These are phyloP conservation scores for Melampsora americana DNA, from an alignment of 1,284 basidiomycete species.

Conservation along the genomic window DNA sequence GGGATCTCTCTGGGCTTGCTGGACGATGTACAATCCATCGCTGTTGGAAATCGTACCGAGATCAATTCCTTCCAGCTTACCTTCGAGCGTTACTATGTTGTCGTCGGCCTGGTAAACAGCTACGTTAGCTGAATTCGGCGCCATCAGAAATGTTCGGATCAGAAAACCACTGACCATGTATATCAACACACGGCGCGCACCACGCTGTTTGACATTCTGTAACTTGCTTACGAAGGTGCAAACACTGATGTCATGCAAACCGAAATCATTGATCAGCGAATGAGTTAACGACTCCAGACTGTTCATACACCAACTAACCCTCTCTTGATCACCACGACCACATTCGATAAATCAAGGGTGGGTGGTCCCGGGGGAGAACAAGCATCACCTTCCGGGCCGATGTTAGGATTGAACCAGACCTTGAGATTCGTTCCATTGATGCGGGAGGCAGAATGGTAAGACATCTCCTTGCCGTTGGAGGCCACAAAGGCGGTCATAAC, in stretches of 20 bases:
- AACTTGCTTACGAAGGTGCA: neutral
- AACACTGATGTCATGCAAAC: neutral
- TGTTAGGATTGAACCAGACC: slow-evolving; percentile 24
- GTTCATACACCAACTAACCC: slow-evolving; percentile 12
- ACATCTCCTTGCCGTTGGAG: slow-evolving; percentile 21
- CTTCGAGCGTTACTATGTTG: neutral
- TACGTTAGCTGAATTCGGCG: neutral
- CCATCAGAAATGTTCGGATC: neutral
- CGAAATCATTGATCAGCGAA: neutral
- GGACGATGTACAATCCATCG: neutral
- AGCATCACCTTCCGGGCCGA: slow-evolving; percentile 25
- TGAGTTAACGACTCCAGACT: neutral
- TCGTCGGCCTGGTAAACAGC: neutral
- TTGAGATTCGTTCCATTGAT: slow-evolving; percentile 15
- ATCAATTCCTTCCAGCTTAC: neutral
- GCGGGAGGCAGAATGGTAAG: slow-evolving; percentile 20
- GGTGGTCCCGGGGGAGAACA: slow-evolving; percentile 10
- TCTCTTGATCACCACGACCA: slow-evolving; percentile 30
- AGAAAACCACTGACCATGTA: neutral
- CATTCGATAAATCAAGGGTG: slow-evolving; percentile 25
- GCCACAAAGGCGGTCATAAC: slow-evolving; percentile 6
- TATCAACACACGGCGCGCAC: neutral
- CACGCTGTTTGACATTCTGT: neutral
- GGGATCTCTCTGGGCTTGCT: neutral
- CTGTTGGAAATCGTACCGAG: neutral